Evolutionary conservation across 2,329 filamentous ascomycete species (phyloP), one percentile per base, ranked within the genome.

Genomic region (Xylariaceae sp.): DNA sequence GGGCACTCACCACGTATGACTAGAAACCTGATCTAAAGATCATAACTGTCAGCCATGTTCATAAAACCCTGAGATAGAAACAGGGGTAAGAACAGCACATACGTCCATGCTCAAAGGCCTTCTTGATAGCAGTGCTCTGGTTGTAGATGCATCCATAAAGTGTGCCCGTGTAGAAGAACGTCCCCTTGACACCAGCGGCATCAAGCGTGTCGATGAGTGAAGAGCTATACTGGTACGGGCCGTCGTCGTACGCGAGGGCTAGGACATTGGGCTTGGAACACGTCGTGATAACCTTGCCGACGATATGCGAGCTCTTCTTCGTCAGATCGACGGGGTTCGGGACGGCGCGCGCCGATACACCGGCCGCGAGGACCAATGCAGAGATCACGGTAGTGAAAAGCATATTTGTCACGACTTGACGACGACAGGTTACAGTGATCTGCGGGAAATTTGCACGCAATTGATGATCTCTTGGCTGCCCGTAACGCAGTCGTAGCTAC

Each of bases 211-310:
- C 76, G n/a, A 82, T 68, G 1, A 81, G 68, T 45, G 71, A 68
- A 2, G 66, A 71, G 0, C 78, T 81, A 62, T 76, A 80, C 51
- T 71, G 65, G 55, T 75, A 78, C 1, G 78, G 78, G 0, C 78
- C 78, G 51, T 81, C 78, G 52, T 81, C 78, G 57, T 77, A 80
- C 1, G 78, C 77, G n/a, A 80, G 71, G 0, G 78, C 76, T 2
- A 81, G 65, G 41, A 74, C 70, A 9, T 73, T 73, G 0, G 76
- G 71, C 54, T 69, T 70, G 53, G 65, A 65, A 67, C 76, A 79
- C 58, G 74, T 70, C 6, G 70, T 73, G 58, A 77, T 76, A 37
- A 78, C 73, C 29, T 71, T 68, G 11, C 76, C 76, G 1, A 72
- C 65, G 8, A 65, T 69, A 34, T 73, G 69, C 2, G 70, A 69